Conservation (phyloP, 768 basidiomycete species). For the Tulasnella sp. region DNA sequence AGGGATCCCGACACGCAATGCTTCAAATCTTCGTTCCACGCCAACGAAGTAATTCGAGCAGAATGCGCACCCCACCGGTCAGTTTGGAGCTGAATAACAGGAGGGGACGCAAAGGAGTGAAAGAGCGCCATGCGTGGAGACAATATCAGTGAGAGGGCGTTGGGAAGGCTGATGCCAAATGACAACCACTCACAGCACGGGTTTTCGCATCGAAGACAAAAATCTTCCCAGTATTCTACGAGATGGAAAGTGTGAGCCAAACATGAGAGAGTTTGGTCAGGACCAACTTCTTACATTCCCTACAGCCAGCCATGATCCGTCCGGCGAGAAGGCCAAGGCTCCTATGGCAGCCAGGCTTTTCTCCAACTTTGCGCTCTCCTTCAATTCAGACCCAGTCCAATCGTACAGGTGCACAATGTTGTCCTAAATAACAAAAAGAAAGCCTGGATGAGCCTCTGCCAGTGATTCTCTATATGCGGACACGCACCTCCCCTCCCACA, state of each 20-base stretch:
- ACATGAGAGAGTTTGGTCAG: neutral
- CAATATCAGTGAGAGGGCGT: neutral
- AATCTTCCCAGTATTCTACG: conserved; percentile 75
- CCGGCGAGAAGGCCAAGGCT: conserved; percentile 72
- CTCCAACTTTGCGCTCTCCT: conserved; percentile 55
- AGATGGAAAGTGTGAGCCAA: neutral
- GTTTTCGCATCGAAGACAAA: conserved; percentile 68
- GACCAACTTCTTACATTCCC: conserved; percentile 66
- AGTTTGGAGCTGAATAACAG: conserved; percentile 52
- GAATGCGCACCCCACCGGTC: conserved; percentile 85
- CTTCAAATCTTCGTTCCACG: conserved; percentile 68
- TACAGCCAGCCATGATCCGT: conserved; percentile 68
- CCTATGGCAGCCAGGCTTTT: conserved; percentile 69
- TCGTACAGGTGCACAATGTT: conserved; percentile 67
- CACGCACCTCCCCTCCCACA: conserved; percentile 68
- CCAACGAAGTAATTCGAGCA: conserved; percentile 71
- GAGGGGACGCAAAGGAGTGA: neutral
- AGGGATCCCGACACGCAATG: conserved; percentile 84
- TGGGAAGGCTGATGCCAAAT: neutral
- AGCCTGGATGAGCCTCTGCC: conserved; percentile 27
- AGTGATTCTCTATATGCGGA: conserved; percentile 21
- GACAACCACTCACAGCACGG: conserved; percentile 49
- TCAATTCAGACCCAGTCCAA: conserved; percentile 63
- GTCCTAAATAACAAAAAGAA: conserved; percentile 47
- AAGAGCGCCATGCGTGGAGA: neutral